Base-by-base conservation (phyloP, 2,329 filamentous ascomycete genomes). In the Diaporthe sp. region DNA sequence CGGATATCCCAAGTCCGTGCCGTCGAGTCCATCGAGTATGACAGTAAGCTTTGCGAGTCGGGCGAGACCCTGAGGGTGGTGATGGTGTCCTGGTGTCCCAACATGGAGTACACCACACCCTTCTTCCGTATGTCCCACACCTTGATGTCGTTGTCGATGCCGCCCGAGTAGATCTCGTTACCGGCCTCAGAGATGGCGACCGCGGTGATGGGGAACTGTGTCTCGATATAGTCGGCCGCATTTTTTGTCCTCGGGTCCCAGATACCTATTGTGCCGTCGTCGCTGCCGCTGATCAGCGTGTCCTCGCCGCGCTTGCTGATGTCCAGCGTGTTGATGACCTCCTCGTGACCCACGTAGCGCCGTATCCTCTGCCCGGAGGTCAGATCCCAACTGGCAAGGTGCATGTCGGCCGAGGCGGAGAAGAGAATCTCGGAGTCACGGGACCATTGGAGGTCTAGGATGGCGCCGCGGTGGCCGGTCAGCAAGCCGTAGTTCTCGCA, bases 61-160 rank as follows among this genome's bases (percentile, higher is more conserved):
- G 97, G 96, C 2, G 96, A 98, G n/a, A 98, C 91, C 71, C 94
- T 89, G 61, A 99, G 87, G 17, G 95, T 97, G 4, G 96, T 97
- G 76, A 99, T 88, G 0, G 96, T 98, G 81, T 99, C 97, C 70
- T 92, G 93, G 82, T 99, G 97, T 0, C 97, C 97, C 17, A 94
- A 84, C 88, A 99, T 92, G 2, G 93, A 93, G 83, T 98, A 98
- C 8, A 95, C 92, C 3, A 97, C 90, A 9, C 93, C 90, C 84
- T 97, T 95, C 86, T 98, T 98, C 78, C 97, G 92, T 80, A 98
- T 85, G 83, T 99, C 97, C 96, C 97, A 99, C 27, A 97, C 96
- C 79, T 96, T 95, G 82, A 99, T 97, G 79, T 97, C 95, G 81
- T 98, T 98, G 85, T 98, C 97, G 78, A 99, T 98, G 30, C 96